phyloP scores from a whole-genome alignment of 495 filamentous ascomycete species.

The Tuber borchii region DNA sequence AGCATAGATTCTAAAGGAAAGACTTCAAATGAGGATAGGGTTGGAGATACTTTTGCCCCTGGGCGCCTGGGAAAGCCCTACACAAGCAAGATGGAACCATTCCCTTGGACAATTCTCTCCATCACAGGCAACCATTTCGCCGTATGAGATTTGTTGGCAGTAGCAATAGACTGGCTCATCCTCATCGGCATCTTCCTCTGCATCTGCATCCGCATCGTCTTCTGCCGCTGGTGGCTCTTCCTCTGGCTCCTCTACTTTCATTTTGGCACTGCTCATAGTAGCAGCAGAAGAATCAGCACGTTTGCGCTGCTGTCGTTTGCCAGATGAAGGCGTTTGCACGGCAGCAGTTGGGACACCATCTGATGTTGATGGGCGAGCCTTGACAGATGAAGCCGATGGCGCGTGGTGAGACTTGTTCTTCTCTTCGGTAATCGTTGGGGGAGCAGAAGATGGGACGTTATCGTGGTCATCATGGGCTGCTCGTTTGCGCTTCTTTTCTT shows the following conservation, averaged over 20 bases:
- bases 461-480: constrained; percentile 45
- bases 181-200: constrained; percentile 64
- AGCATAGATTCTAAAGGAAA: constrained; percentile 32
- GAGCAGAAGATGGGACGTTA: constrained; percentile 27
- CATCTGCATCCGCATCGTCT: constrained; percentile 51
- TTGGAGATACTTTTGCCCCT: constrained; percentile 66
- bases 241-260: constrained; percentile 32
- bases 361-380: constrained; percentile 27
- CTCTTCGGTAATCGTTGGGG: constrained; percentile 5
- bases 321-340: constrained; percentile 13
- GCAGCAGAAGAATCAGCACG: constrained; percentile 36
- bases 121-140: constrained; percentile 98
- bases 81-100: constrained; percentile 95
- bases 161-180: constrained; percentile 88
- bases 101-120: constrained; percentile 76
- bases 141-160: constrained; percentile 87
- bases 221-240: constrained; percentile 19
- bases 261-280: constrained; percentile 12
- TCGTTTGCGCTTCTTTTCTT: constrained; percentile 48
- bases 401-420: constrained; percentile 8
- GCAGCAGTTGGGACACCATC: constrained; percentile 18
- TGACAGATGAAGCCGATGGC: constrained; percentile 4
- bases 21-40: neutral
- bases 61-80: constrained; percentile 78
- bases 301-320: constrained; percentile 27